Evolutionary conservation across 495 filamentous ascomycete genomes (phyloP).

Genomic region (Friedmanniomyces endolithicus): DNA sequence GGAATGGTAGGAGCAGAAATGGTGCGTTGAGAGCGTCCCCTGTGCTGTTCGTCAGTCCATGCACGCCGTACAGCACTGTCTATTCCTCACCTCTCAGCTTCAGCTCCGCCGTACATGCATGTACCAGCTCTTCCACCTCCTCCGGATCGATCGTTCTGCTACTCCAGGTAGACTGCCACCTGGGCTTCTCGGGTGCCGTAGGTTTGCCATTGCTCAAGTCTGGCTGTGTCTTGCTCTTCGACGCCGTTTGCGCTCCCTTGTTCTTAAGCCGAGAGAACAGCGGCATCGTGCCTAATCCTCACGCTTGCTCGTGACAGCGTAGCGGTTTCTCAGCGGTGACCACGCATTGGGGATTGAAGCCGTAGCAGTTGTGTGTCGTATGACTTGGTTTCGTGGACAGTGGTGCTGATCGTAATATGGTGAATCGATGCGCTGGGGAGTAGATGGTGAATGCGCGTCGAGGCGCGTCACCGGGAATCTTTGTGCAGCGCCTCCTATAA

Average conservation of each 20-base stretch:
- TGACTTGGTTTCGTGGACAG: background rate
- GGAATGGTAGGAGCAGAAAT: constrained; percentile 90
- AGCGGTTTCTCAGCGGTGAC: no score
- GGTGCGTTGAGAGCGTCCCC: constrained; percentile 69
- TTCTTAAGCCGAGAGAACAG: constrained; percentile 31
- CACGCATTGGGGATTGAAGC: background rate
- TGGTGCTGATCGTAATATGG: background rate
- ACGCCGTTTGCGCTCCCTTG: constrained; percentile 26
- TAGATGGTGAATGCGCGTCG: background rate
- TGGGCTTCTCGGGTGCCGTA: constrained; percentile 49
- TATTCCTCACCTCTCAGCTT: constrained; percentile 79
- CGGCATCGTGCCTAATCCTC: constrained; percentile 22
- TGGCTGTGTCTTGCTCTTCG: constrained; percentile 43
- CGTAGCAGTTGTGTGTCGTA: background rate
- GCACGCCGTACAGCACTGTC: background rate
- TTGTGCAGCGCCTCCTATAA: background rate
- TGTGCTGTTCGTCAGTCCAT: constrained; percentile 7
- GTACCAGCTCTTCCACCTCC: constrained; percentile 77
- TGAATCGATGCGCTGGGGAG: background rate
- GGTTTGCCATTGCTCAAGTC: constrained; percentile 40
- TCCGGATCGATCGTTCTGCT: constrained; percentile 76
- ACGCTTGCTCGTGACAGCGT: background rate
- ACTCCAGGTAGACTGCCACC: constrained; percentile 82
- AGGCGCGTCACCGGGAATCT: background rate
- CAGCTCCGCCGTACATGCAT: constrained; percentile 75